Conservation (phyloP, 768 basidiomycete genomes). For the Leccinum truebloodii region DNA sequence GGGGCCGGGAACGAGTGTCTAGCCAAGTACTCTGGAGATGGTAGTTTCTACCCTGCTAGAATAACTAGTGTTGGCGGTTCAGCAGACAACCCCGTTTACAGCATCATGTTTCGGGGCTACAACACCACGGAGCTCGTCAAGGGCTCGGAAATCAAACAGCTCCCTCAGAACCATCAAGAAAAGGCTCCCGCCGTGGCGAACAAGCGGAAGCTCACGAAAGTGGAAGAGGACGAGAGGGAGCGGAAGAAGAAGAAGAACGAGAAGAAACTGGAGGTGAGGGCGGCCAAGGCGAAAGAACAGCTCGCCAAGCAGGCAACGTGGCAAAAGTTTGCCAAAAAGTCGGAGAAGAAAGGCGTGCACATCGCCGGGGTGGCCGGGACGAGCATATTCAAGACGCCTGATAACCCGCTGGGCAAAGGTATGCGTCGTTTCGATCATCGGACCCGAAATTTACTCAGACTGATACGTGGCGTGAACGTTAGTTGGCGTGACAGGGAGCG, state of each 20-base stretch:
- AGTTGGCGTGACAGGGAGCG: constrained; percentile 93
- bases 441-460: constrained; percentile 4
- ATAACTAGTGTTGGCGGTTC: constrained; percentile 85
- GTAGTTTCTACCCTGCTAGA: constrained; percentile 84
- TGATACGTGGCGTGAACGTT: constrained; percentile 16
- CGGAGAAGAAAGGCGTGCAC: constrained; percentile 88
- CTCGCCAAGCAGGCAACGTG: constrained; percentile 79
- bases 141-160: constrained; percentile 64
- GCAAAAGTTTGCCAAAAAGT: constrained; percentile 96
- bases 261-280: constrained; percentile 83
- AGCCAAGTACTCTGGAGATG: constrained; percentile 84
- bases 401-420: constrained; percentile 88
- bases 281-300: constrained; percentile 89
- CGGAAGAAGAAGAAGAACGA: constrained; percentile 94
- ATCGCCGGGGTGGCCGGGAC: constrained; percentile 88
- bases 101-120: constrained; percentile 89
- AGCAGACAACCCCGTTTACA: constrained; percentile 80
- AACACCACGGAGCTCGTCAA: constrained; percentile 87
- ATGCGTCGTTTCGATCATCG: constrained; percentile 31
- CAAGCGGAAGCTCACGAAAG: constrained; percentile 79
- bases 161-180: constrained; percentile 58
- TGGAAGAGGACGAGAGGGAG: constrained; percentile 86
- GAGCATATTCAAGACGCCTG: constrained; percentile 93
- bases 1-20: constrained; percentile 83
- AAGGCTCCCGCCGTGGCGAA: constrained; percentile 41